Percentiles rank a stretch among this genome's conserved stretches.
Conservation (phyloP, 768 basidiomycete genomes). For the Leccinum subgranulosum region DNA sequence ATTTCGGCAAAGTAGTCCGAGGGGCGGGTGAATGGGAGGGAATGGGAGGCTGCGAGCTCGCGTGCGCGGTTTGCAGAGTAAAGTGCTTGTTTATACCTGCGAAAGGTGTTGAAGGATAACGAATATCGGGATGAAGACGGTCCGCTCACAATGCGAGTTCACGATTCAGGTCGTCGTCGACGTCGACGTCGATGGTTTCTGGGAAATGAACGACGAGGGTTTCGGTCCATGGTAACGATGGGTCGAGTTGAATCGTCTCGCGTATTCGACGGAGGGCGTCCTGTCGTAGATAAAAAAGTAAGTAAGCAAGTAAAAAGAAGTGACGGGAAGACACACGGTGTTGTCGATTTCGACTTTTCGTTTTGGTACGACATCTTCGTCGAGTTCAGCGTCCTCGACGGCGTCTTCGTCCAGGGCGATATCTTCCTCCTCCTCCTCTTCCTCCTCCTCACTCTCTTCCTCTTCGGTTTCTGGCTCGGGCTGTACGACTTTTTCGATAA, state of each 20-base stretch:
- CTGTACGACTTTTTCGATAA: background rate
- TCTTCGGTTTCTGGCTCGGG: slow-evolving; percentile 14
- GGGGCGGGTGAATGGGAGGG: slow-evolving; percentile 87
- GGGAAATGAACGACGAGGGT: slow-evolving; percentile 73
- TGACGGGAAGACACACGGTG: slow-evolving; percentile 44
- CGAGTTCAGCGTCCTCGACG: slow-evolving; percentile 54
- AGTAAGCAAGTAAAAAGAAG: background rate
- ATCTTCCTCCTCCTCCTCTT: slow-evolving; percentile 28
- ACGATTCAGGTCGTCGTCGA: slow-evolving; percentile 86
- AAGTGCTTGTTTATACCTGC: slow-evolving; percentile 93
- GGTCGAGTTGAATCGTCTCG: slow-evolving; percentile 70
- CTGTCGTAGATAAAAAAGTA: slow-evolving; percentile 38
- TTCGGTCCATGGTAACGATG: slow-evolving; percentile 80
- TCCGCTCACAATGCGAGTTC: slow-evolving; percentile 87
- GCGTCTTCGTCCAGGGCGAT: slow-evolving; percentile 78
- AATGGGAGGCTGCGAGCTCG: slow-evolving; percentile 70
- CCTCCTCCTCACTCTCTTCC: slow-evolving; percentile 33
- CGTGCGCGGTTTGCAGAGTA: slow-evolving; percentile 77
- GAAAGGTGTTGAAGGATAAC: background rate
- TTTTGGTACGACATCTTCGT: slow-evolving; percentile 77
- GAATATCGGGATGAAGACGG: background rate
- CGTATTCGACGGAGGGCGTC: slow-evolving; percentile 78
- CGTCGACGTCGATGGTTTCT: slow-evolving; percentile 68
- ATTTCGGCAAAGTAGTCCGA: slow-evolving; percentile 97
- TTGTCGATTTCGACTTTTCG: slow-evolving; percentile 76